Evolutionary conservation across 1,139 yeast genomes (phyloP), one percentile per base, ranked within the genome.

Genomic region (Sugiyamaella pinicola): DNA sequence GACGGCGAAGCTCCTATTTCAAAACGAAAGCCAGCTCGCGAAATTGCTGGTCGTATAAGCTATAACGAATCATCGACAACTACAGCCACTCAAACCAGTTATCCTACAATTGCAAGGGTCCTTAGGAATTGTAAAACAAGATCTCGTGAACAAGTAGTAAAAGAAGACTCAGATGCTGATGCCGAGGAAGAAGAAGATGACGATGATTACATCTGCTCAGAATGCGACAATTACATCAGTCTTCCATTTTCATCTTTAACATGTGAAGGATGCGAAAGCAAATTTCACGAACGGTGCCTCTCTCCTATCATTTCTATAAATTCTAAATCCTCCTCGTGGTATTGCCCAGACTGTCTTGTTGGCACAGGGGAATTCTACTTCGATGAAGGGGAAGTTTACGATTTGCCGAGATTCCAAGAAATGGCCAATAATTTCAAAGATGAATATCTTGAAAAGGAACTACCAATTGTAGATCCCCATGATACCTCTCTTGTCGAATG

Each of bases 351-450:
- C 56, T 91, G 98, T 67, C 73, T 91, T 13, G 76, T 87, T 5
- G 96, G 96, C 0, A 86, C 91, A 1, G 95, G 95, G 0, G 93
- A 85, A 61, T 91, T 89, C 65, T 96, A 96, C 0, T 91, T 91
- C 68, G 91, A 86, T 61, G 95, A 87, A 58, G 83, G 85, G 18
- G 75, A 79, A 41, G 76, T 77, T 54, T 88, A 86, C 64, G 75
- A 85, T 0, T 70, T 83, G 19, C 62, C 68, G 0, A 84, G 85
- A 55, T 91, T 90, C 67, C 77, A 78, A 55, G 69, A 77, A 10
- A 73, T 80, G 59, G 86, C 91, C 57, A 69, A 73, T 29, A 74
- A 77, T 18, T 86, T 86, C 65, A 57, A 62, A 39, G 59, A 64
- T 1, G 61, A 69, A 4, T 72, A 72, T 13, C 72, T 83, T 42